Conservation (phyloP, 2,329 filamentous ascomycete genomes). For the Fusarium sp. region DNA sequence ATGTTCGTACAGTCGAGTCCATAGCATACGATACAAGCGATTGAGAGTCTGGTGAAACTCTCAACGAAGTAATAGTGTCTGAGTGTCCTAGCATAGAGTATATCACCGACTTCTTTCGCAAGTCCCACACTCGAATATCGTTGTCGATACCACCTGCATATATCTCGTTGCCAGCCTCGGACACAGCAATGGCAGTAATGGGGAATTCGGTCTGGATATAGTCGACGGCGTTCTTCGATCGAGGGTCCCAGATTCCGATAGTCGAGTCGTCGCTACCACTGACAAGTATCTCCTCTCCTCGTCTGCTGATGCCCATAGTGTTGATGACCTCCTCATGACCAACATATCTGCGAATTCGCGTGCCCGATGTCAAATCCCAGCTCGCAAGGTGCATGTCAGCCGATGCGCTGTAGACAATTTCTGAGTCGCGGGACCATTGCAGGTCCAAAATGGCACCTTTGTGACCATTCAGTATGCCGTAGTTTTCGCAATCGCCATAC, state of each 20-base stretch:
- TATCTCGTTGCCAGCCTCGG: constrained; percentile 94
- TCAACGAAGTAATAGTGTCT: constrained; percentile 90
- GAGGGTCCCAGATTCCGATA: constrained; percentile 95
- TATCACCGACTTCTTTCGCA: constrained; percentile 88
- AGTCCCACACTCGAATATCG: constrained; percentile 96
- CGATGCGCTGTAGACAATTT: constrained; percentile 89
- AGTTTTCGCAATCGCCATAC: constrained; percentile 93
- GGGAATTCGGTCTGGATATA: constrained; percentile 93
- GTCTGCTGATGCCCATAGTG: constrained; percentile 84
- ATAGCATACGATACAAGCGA: constrained; percentile 91
- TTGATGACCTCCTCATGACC: constrained; percentile 98
- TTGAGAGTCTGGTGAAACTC: constrained; percentile 93
- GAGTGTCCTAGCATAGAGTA: constrained; percentile 91
- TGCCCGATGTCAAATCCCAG: constrained; percentile 94
- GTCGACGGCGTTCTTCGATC: constrained; percentile 87
- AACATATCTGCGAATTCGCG: constrained; percentile 88
- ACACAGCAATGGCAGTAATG: constrained; percentile 89
- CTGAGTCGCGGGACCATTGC: constrained; percentile 96
- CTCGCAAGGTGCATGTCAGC: constrained; percentile 93
- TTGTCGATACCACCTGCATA: constrained; percentile 97
- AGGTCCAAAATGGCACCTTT: constrained; percentile 91
- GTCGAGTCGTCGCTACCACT: constrained; percentile 94
- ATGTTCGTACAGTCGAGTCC: constrained; percentile 92
- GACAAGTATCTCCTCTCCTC: constrained; percentile 89
- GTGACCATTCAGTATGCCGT: constrained; percentile 88